Evolutionary conservation across 2,329 filamentous ascomycete genomes (phyloP).

Genomic region (Elsinoe batatas): DNA sequence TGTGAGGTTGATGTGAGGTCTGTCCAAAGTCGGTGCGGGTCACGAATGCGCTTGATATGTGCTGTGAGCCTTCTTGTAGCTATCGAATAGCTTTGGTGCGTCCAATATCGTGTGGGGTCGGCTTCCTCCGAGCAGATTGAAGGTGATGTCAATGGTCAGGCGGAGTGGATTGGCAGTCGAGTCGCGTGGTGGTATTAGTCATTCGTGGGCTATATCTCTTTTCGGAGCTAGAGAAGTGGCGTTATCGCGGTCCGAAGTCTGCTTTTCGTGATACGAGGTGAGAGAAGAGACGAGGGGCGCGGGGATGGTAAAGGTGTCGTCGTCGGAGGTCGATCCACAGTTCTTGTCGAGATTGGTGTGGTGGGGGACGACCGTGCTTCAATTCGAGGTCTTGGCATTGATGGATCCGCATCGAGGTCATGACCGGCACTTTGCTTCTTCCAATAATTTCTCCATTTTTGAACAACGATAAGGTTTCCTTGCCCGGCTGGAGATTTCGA

Average conservation of each 20-base stretch:
- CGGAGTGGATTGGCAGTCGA: background rate
- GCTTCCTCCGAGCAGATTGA: background rate
- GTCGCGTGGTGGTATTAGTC: background rate
- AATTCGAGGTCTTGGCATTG: background rate
- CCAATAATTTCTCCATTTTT: background rate
- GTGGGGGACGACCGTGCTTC: background rate
- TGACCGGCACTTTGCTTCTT: background rate
- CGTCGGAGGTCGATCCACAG: background rate
- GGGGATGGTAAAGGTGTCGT: background rate
- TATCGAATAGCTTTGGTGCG: background rate
- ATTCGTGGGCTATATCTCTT: too few species aligned
- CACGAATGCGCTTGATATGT: too few species aligned
- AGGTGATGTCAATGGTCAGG: constrained; percentile 5
- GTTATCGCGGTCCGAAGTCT: too few species aligned
- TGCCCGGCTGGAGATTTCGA: too few species aligned
- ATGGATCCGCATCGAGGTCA: background rate
- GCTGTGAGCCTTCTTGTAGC: background rate
- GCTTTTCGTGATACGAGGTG: background rate
- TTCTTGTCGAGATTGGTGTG: background rate
- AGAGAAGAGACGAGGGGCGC: background rate
- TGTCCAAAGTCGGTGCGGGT: background rate
- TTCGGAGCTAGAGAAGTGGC: too few species aligned
- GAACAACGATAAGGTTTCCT: too few species aligned
- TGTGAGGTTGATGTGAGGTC: background rate
- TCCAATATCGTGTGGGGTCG: background rate